These are phyloP conservation scores for Linaria vulgaris DNA, from an alignment of 257 asterid genomes.

Conservation along the genomic window DNA sequence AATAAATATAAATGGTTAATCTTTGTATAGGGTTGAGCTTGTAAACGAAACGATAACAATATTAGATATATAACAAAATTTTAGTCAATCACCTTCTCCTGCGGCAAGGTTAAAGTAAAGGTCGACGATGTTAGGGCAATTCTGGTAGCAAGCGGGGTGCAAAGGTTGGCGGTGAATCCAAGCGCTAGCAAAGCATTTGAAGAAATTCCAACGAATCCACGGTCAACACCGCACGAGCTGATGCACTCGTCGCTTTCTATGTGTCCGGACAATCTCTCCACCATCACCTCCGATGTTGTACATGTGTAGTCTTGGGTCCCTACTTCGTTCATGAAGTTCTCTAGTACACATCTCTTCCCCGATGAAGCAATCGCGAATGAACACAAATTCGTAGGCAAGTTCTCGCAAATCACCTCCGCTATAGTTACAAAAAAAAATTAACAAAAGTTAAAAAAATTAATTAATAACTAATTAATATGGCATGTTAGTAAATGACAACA, in stretches of 20 bases:
- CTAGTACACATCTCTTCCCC: constrained; percentile 84
- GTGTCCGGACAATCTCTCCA: constrained; percentile 58
- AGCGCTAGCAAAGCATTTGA: constrained; percentile 66
- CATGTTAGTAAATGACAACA: too few relatives aligned
- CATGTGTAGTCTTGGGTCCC: constrained; percentile 54
- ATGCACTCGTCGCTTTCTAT: constrained; percentile 75
- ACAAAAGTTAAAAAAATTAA: too few relatives aligned
- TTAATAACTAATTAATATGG: too few relatives aligned
- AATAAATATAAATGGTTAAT: too few relatives aligned
- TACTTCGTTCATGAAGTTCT: constrained; percentile 41
- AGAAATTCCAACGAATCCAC: constrained; percentile 64
- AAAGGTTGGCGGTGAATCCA: constrained; percentile 52
- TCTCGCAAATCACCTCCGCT: constrained; percentile 82
- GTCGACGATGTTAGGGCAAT: constrained; percentile 81
- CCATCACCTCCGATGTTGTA: constrained; percentile 71
- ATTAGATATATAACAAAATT: too few relatives aligned
- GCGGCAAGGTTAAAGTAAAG: constrained; percentile 82
- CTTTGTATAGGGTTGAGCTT: not conserved
- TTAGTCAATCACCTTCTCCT: constrained; percentile 62
- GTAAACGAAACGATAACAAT: too few relatives aligned
- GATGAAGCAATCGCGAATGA: constrained; percentile 75
- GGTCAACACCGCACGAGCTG: constrained; percentile 62
- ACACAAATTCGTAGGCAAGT: constrained; percentile 52
- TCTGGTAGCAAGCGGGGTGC: constrained; percentile 71
- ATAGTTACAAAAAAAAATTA: not conserved